Conservation (phyloP, 106 monocot genomes). For the Xerophyta viscosa region DNA sequence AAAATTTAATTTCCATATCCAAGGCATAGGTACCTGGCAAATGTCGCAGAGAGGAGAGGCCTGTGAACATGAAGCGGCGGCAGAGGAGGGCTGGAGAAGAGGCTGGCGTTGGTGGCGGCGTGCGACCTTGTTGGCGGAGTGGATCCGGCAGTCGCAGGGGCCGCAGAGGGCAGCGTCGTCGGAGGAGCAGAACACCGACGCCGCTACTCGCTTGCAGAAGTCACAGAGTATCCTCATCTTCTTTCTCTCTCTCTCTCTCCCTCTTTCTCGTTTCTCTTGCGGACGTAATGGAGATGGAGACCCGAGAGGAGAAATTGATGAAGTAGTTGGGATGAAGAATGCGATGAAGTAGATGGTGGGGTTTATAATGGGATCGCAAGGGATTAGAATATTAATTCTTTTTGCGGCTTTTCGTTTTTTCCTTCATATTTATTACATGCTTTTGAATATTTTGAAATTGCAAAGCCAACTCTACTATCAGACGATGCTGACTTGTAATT, state of each 20-base stretch:
- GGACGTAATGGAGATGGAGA: not conserved
- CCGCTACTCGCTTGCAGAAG: conserved; percentile 38
- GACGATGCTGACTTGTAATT: no score
- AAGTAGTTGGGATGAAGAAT: not conserved
- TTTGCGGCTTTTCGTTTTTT: not conserved
- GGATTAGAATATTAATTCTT: not conserved
- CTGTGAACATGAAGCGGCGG: not conserved
- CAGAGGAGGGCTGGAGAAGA: conserved; percentile 13
- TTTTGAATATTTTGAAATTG: no score
- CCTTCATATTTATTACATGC: no score
- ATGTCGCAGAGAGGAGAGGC: conserved; percentile 27
- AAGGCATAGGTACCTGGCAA: conserved; percentile 36
- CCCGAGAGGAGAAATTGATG: not conserved
- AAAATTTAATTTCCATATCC: no score
- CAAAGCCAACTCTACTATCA: no score
- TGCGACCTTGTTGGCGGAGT: conserved; percentile 65
- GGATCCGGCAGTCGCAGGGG: conserved; percentile 39
- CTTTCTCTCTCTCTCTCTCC: not conserved
- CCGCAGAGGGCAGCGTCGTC: conserved; percentile 72
- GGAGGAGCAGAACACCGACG: conserved; percentile 60
- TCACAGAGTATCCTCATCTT: conserved; percentile 58
- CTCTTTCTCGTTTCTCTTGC: not conserved
- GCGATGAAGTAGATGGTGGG: not conserved
- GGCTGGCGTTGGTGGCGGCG: conserved; percentile 42
- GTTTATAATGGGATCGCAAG: not conserved